Evolutionary conservation across 345 rosid genomes (phyloP).

Genomic region (Moricandia arvensis): DNA sequence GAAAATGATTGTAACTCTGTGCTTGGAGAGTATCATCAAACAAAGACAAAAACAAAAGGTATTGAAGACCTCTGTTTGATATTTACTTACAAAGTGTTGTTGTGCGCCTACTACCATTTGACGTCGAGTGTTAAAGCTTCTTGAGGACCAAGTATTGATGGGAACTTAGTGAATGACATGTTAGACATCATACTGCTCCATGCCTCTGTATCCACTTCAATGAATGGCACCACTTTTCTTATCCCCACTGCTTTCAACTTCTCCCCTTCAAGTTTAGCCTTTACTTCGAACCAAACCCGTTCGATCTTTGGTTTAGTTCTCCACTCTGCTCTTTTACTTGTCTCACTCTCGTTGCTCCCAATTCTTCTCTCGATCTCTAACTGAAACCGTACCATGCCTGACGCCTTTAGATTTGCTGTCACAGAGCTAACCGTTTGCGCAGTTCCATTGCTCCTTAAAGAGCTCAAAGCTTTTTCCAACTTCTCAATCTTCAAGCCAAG

Average conservation of each 20-base stretch:
- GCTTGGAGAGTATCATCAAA: slow-evolving; percentile 1
- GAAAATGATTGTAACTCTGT: slow-evolving; percentile 5
- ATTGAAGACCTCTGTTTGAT: not conserved
- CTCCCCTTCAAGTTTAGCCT: slow-evolving; percentile 54
- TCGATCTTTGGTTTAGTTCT: slow-evolving; percentile 62
- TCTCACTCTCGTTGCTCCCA: slow-evolving; percentile 41
- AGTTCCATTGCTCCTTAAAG: slow-evolving; percentile 38
- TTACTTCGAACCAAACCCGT: slow-evolving; percentile 63
- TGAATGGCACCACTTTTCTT: slow-evolving; percentile 59
- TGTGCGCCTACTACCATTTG: slow-evolving; percentile 64
- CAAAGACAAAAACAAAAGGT: not conserved
- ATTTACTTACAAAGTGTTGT: slow-evolving; percentile 32
- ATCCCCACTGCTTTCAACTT: slow-evolving; percentile 49
- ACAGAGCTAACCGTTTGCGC: slow-evolving; percentile 37
- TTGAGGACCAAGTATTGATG: slow-evolving; percentile 66
- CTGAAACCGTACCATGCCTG: slow-evolving; percentile 50
- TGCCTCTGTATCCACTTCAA: slow-evolving; percentile 55
- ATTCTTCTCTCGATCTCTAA: slow-evolving; percentile 57
- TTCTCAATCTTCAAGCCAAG: slow-evolving; percentile 45
- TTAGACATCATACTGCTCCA: slow-evolving; percentile 72
- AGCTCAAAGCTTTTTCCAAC: slow-evolving; percentile 45
- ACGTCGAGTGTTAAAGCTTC: slow-evolving; percentile 81
- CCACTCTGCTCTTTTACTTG: slow-evolving; percentile 48
- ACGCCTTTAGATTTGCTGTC: slow-evolving; percentile 48
- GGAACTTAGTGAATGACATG: slow-evolving; percentile 72